Evolutionary conservation across 2,329 filamentous ascomycete genomes (phyloP), one percentile per base, ranked within the genome.

Genomic region (Colletotrichum musicola): DNA sequence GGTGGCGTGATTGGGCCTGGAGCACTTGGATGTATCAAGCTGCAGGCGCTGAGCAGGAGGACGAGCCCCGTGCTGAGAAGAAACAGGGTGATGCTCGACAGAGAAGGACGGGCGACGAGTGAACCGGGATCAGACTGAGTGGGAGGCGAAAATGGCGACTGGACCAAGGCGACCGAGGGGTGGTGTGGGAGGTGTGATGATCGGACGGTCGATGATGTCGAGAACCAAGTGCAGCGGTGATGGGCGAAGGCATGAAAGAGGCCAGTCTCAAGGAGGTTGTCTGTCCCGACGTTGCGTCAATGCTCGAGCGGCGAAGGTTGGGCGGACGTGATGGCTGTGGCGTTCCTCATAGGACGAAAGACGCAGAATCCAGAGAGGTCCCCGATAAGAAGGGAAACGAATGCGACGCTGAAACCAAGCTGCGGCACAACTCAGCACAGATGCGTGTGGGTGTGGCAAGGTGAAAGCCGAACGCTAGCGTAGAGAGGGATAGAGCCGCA

Each of bases 361-460:
- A 25, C 22, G 22, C 4, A 25, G 4, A 25, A 4, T 25, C 22
- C 22, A 25, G 22, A 25, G 42, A 51, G 62, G 50, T 27, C 22
- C 56, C 50, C 38, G 66, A 66, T 56, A 60, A 56, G 55, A 68
- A 60, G 38, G 62, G 66, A 66, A 69, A 69, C 66, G 61, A 61
- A 51, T 61, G 66, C 56, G 50, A 61, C 62, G 44, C 66, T 69
- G 66, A 69, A 69, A 69, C 66, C 62, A 69, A 69, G 55, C 49
- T 69, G 66, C 66, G 66, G 66, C 66, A 69, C 66, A 66, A 61
- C 50, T 61, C 62, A 66, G 66, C 66, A 69, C 66, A 66, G 62
- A 69, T 69, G 55, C 62, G 46, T 64, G 64, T 50, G 58, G 62
- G 62, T 68, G 61, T 69, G 62, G 66, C 66, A 40, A 61, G 13